These are phyloP conservation scores for Talaromyces sp. DNA, from an alignment of 2,329 filamentous ascomycete species.

Conservation along the genomic window DNA sequence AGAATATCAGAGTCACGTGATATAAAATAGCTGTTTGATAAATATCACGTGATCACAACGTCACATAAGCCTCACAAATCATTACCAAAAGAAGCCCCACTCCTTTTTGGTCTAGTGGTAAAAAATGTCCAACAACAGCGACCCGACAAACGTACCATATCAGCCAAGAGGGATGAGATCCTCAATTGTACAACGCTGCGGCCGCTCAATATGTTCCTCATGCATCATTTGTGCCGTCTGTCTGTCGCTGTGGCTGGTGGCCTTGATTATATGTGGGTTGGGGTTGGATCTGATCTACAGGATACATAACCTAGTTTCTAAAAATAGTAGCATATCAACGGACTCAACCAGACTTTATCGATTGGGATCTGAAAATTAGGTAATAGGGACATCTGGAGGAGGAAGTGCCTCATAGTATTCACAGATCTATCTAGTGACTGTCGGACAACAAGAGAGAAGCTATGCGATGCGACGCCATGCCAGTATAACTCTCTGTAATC, in stretches of 20 bases:
- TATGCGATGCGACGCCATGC: background rate
- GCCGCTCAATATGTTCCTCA: background rate
- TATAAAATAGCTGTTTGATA: background rate
- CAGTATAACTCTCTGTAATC: conserved; percentile 1
- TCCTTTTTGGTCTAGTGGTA: no score
- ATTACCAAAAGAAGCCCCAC: no score
- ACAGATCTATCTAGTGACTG: background rate
- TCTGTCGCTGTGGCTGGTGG: background rate
- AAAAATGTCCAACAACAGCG: no score
- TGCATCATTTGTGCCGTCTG: background rate
- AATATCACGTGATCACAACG: no score
- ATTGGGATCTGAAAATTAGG: no score
- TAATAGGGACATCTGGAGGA: no score
- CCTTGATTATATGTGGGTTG: background rate
- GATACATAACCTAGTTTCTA: background rate
- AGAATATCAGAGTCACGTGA: background rate
- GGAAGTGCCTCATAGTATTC: background rate
- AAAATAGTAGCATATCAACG: background rate
- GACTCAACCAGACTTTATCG: background rate
- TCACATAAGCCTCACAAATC: no score
- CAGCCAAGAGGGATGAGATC: background rate
- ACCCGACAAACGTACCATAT: background rate
- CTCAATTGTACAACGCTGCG: background rate
- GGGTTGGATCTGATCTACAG: background rate
- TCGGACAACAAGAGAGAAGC: background rate